These are phyloP conservation scores for Pseudogymnoascus pannorum DNA, from an alignment of 2,329 filamentous ascomycete genomes.

Conservation along the genomic window DNA sequence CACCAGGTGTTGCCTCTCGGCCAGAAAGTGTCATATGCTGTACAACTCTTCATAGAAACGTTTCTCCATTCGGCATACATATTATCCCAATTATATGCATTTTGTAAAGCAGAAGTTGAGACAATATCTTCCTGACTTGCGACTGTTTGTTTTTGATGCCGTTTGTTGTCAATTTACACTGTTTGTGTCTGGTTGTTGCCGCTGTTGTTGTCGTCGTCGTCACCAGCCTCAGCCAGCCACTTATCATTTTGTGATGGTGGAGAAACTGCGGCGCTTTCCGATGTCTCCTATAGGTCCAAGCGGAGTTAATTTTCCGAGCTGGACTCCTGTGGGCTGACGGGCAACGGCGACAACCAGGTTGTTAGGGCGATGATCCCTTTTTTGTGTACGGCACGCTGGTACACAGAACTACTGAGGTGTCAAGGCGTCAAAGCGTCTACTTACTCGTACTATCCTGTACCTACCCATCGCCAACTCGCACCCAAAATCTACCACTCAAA, in stretches of 20 bases:
- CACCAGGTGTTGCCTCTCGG: too few species aligned
- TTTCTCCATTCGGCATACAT: neutral
- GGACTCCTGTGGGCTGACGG: neutral
- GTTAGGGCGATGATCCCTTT: neutral
- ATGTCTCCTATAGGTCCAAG: neutral
- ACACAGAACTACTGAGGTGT: neutral
- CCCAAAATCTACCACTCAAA: neutral
- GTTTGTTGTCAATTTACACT: neutral
- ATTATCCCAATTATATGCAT: neutral
- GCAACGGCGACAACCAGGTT: neutral
- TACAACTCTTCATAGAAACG: neutral
- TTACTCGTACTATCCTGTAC: neutral
- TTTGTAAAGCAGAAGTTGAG: neutral
- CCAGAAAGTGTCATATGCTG: neutral
- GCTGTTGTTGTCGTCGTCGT: neutral
- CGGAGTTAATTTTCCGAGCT: neutral
- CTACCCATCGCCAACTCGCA: neutral
- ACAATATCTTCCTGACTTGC: neutral
- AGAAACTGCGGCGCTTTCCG: neutral
- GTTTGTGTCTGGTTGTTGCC: neutral
- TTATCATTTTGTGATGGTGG: neutral
- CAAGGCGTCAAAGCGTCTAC: neutral
- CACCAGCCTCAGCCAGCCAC: neutral
- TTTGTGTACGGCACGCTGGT: neutral
- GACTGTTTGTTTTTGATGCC: neutral